Evolutionary conservation across 192 early-diverging fungal species (phyloP).

Genomic region (Umbelopsis ramanniana): DNA sequence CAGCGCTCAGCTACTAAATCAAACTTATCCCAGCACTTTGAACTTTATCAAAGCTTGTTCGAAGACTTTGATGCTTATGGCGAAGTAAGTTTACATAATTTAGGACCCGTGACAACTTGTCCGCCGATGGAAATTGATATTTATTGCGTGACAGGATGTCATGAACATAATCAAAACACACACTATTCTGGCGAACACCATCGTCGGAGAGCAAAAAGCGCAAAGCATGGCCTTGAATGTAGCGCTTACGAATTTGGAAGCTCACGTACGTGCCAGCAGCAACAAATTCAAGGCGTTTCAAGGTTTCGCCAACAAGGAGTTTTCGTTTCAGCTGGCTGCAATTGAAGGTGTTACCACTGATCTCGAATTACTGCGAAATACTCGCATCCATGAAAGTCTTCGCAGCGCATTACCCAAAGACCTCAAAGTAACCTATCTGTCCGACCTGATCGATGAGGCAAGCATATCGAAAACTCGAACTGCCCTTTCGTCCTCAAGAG

Average conservation of each 20-base stretch:
- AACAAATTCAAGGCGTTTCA: slow-evolving; percentile 50
- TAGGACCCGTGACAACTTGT: background rate
- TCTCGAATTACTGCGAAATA: slow-evolving; percentile 45
- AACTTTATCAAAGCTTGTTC: slow-evolving; percentile 33
- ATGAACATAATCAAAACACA: slow-evolving; percentile 43
- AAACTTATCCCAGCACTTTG: slow-evolving; percentile 5
- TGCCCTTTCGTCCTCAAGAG: background rate
- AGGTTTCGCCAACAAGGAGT: slow-evolving; percentile 44
- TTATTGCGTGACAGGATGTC: slow-evolving; percentile 29
- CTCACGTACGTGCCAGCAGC: slow-evolving; percentile 41
- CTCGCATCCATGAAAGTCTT: slow-evolving; percentile 52
- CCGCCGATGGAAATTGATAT: slow-evolving; percentile 30
- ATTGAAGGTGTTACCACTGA: slow-evolving; percentile 43
- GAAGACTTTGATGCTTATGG: slow-evolving; percentile 37
- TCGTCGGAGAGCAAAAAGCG: slow-evolving; percentile 49
- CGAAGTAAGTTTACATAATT: slow-evolving; percentile 21
- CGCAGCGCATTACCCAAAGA: background rate
- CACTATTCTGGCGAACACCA: slow-evolving; percentile 41
- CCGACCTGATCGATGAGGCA: background rate
- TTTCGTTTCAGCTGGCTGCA: slow-evolving; percentile 38
- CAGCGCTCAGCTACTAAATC: slow-evolving; percentile 10
- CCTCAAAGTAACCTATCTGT: background rate
- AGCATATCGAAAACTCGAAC: background rate
- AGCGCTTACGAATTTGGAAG: slow-evolving; percentile 53
- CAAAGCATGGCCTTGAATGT: slow-evolving; percentile 57